phyloP scores from a whole-genome alignment of 495 filamentous ascomycete species.

The Aspergillus sclerotioniger region DNA sequence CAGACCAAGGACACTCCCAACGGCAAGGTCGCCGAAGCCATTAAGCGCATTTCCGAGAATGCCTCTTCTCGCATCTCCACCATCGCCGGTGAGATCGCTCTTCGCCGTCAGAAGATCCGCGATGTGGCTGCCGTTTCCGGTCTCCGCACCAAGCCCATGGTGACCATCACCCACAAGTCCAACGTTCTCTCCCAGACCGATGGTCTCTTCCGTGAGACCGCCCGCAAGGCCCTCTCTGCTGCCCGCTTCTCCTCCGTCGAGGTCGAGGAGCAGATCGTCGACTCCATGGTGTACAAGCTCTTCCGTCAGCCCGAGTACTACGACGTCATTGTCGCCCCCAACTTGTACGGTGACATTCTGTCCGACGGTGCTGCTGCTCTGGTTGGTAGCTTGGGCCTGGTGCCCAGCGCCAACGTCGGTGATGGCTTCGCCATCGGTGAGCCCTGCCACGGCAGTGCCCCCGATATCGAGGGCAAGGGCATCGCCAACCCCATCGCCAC shows the following conservation, averaged over 20 bases:
- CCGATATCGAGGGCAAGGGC: conserved; percentile 88
- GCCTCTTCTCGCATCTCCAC: conserved; percentile 81
- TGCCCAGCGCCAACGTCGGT: conserved; percentile 95
- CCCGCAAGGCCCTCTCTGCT: conserved; percentile 65
- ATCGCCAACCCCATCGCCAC: conserved; percentile 98
- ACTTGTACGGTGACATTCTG: conserved; percentile 96
- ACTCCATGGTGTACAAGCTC: conserved; percentile 99
- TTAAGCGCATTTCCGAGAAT: conserved; percentile 89
- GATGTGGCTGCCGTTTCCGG: conserved; percentile 40
- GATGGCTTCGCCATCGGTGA: conserved; percentile 95
- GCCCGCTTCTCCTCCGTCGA: conserved; percentile 58
- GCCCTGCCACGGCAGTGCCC: conserved; percentile 94
- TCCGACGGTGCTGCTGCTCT: conserved; percentile 94
- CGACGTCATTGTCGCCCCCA: conserved; percentile 97
- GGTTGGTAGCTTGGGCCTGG: conserved; percentile 89
- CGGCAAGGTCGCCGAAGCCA: conserved; percentile 90
- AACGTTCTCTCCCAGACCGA: conserved; percentile 97
- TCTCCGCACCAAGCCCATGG: conserved; percentile 67
- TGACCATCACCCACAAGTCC: conserved; percentile 98
- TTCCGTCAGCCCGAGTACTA: conserved; percentile 92
- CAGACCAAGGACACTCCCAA: conserved; percentile 66
- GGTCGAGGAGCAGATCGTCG: conserved; percentile 97
- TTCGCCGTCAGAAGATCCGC: conserved; percentile 80
- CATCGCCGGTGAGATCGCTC: conserved; percentile 92
- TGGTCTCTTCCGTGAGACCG: conserved; percentile 86